Evolutionary conservation across 257 asterid genomes (phyloP).

Genomic region (Leonotis leonurus): DNA sequence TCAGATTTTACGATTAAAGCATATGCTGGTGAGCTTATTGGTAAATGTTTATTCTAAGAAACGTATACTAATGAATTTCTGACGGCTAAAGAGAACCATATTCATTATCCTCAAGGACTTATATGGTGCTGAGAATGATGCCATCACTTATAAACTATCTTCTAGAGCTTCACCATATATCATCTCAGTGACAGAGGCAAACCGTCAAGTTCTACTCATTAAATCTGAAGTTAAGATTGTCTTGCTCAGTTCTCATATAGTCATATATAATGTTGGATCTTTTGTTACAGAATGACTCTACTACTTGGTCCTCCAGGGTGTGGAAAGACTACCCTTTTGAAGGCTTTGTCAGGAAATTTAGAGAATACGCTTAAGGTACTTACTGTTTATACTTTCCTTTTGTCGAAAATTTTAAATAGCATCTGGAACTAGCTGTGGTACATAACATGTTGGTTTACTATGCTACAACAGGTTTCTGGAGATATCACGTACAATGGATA

Average conservation of each 20-base stretch:
- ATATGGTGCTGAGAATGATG: neutral
- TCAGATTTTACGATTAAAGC: neutral
- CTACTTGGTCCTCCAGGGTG: conserved; percentile 75
- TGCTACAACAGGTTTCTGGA: conserved; percentile 43
- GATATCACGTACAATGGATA: conserved; percentile 58
- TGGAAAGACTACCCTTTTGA: conserved; percentile 66
- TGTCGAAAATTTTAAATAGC: neutral
- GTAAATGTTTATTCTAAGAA: neutral
- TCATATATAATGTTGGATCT: neutral
- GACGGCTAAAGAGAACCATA: neutral
- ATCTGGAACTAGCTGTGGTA: neutral
- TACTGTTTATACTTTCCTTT: neutral
- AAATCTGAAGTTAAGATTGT: too few species aligned
- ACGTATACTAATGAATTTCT: too few species aligned
- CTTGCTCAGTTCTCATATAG: too few species aligned
- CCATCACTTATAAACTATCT: neutral
- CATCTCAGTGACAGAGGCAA: neutral
- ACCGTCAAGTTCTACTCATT: neutral
- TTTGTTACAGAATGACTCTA: conserved; percentile 47
- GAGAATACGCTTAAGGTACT: conserved; percentile 52
- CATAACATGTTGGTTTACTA: neutral
- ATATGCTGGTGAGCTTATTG: neutral
- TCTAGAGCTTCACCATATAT: neutral
- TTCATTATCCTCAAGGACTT: neutral
- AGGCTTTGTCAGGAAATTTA: conserved; percentile 63